Evolutionary conservation across 1,284 basidiomycete genomes (phyloP), one percentile per base, ranked within the genome.

Genomic region (Leccinum fuscescens): DNA sequence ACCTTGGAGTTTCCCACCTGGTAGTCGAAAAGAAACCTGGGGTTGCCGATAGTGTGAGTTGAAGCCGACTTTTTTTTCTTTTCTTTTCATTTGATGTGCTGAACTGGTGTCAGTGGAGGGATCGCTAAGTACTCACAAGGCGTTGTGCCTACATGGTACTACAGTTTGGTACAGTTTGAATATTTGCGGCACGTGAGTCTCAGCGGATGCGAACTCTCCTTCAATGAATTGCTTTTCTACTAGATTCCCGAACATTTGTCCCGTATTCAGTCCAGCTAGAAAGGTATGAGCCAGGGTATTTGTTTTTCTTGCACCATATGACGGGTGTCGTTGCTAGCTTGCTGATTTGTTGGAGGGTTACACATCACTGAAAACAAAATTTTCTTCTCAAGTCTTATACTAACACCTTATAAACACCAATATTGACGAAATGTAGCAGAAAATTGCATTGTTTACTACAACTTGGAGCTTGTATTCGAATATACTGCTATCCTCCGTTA

Each of bases 281-380:
- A 66, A 77, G 69, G 63, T 78, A 72, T 6, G 54, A 3, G 1
- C 3, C 2, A 15, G 11, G 4, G 0, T 29, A 22, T 15, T 6
- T 8, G 5, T 27, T 31, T 15, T 20, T 12, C 4, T 55, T 15
- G 6, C 35, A 27, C 24, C n/a, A 17, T n/a, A 54, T 48, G 3
- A 33, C 29, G 54, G 12, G 60, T 33, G 24, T 15, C 11, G 3
- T 50, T 24, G n/a, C 31, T 49, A 78, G 79, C 77, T 87, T 17
- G 86, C 82, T 3, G 80, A 84, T 64, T 87, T 83, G 82, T 73
- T 88, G 52, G 86, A 88, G 65, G 74, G 74, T 29, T 87, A 86
- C 61, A n/a, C 27, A 27, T 27, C 24, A 24, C 24, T 24, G 24
- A 24, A 24, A 24, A 24, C 24, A 24, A 24, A 24, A 24, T 24